Evolutionary conservation across 352 stramenopile genomes (phyloP).

Genomic region (Phytophthora pseudosyringae): DNA sequence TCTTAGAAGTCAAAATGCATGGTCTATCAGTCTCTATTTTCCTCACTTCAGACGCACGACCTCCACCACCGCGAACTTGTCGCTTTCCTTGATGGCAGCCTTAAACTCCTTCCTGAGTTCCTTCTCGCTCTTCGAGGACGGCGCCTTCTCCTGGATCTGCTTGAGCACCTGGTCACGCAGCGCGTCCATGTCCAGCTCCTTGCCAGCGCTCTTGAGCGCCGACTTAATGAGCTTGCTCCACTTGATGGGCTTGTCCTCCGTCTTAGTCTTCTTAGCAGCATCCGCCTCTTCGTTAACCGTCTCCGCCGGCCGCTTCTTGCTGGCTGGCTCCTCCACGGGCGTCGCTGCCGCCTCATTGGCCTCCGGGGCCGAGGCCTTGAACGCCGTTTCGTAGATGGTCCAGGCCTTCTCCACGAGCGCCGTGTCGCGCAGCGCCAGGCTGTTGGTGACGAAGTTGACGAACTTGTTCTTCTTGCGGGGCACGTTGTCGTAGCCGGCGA

Average conservation of each 20-base stretch:
- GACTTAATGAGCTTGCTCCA: slow-evolving; percentile 76
- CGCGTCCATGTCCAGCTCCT: slow-evolving; percentile 60
- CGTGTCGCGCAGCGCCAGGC: slow-evolving; percentile 59
- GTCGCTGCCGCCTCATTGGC: slow-evolving; percentile 4
- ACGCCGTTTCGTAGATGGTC: slow-evolving; percentile 69
- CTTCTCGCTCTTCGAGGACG: slow-evolving; percentile 64
- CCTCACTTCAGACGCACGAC: slow-evolving; percentile 52
- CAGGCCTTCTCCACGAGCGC: slow-evolving; percentile 70
- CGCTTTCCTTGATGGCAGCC: slow-evolving; percentile 43
- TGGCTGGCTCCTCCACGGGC: slow-evolving; percentile 17
- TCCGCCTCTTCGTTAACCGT: slow-evolving; percentile 31
- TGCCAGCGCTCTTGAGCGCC: slow-evolving; percentile 53
- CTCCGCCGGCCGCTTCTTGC: slow-evolving; percentile 57
- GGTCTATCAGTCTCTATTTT: slow-evolving; percentile 49
- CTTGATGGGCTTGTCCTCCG: slow-evolving; percentile 62
- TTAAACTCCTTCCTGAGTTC: slow-evolving; percentile 76
- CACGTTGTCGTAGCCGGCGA: slow-evolving; percentile 90
- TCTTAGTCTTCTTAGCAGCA: slow-evolving; percentile 54
- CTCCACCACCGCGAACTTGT: slow-evolving; percentile 56
- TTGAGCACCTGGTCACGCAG: slow-evolving; percentile 58
- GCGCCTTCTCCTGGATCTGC: slow-evolving; percentile 49
- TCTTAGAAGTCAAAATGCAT: slow-evolving; percentile 40
- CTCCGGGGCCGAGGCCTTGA: slow-evolving; percentile 51
- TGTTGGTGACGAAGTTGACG: slow-evolving; percentile 92
- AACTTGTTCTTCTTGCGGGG: slow-evolving; percentile 95